Evolutionary conservation across 1,284 basidiomycete genomes (phyloP).

Genomic region (Porogramme epimiltina): DNA sequence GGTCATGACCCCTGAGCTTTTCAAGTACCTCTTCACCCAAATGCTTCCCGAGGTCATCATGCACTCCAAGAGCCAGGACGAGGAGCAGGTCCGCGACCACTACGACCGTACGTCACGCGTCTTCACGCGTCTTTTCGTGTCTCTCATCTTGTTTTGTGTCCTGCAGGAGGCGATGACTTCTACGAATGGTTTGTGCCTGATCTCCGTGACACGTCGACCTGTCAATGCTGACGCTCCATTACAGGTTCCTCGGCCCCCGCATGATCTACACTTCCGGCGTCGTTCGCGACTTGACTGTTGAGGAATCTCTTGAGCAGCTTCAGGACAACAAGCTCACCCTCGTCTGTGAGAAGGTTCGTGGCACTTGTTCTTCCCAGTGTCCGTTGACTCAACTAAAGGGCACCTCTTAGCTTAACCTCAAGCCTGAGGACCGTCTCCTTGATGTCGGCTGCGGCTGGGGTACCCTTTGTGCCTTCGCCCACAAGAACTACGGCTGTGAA

Average conservation of each 20-base stretch:
- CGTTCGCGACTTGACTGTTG: slow-evolving; percentile 71
- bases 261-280: slow-evolving; percentile 99
- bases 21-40: slow-evolving; percentile 91
- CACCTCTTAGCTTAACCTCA: slow-evolving; percentile 64
- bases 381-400: too few species aligned
- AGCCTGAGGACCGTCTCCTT: slow-evolving; percentile 80
- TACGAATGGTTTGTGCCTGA: slow-evolving; percentile 70
- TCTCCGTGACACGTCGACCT: background rate
- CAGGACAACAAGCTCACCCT: slow-evolving; percentile 98
- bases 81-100: slow-evolving; percentile 94
- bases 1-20: slow-evolving; percentile 83
- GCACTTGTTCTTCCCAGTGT: too few species aligned
- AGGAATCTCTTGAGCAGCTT: slow-evolving; percentile 92
- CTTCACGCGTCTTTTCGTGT: slow-evolving; percentile 21
- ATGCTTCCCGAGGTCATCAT: slow-evolving; percentile 92
- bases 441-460: slow-evolving; percentile 99
- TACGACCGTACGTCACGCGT: slow-evolving; percentile 78
- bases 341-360: slow-evolving; percentile 83
- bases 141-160: slow-evolving; percentile 10
- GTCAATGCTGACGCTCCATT: slow-evolving; percentile 2
- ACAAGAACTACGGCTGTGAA: slow-evolving; percentile 96
- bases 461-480: slow-evolving; percentile 91
- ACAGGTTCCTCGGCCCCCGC: slow-evolving; percentile 89
- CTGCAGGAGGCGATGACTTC: slow-evolving; percentile 84
- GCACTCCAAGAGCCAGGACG: slow-evolving; percentile 90